Conservation (phyloP, 2,329 filamentous ascomycete species). For the Phaeophleospora eucalypticola region DNA sequence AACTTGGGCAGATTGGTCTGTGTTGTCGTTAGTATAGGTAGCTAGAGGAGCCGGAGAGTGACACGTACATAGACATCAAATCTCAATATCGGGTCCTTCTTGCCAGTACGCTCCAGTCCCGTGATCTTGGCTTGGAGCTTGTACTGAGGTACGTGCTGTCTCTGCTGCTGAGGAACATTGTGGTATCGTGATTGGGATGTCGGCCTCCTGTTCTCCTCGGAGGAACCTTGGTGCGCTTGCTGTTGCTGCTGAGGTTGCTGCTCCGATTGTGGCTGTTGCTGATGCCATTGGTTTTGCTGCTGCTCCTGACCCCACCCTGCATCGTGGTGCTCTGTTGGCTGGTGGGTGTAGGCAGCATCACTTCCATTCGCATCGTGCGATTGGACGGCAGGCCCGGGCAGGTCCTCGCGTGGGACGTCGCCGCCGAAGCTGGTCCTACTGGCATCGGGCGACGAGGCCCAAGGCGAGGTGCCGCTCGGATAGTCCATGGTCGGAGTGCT, state of each 20-base stretch:
- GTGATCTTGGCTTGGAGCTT: conserved; percentile 94
- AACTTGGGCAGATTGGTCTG: conserved; percentile 99
- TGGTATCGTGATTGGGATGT: conserved; percentile 29
- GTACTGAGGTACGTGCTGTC: conserved; percentile 35
- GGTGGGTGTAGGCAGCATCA: conserved; percentile 1
- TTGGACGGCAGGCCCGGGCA: conserved; percentile 27
- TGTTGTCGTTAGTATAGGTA: neutral
- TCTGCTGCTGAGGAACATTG: conserved; percentile 30
- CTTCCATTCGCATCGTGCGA: conserved; percentile 9
- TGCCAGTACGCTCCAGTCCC: conserved; percentile 82
- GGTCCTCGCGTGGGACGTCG: conserved; percentile 26
- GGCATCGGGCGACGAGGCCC: conserved; percentile 57
- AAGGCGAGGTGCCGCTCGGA: conserved; percentile 58
- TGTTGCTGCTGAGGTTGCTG: conserved; percentile 37
- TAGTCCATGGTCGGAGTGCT: conserved; percentile 58
- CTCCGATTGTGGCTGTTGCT: conserved; percentile 37
- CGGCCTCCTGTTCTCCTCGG: conserved; percentile 29
- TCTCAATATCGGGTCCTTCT: conserved; percentile 89
- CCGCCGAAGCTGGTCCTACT: conserved; percentile 47
- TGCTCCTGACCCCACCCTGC: conserved; percentile 31
- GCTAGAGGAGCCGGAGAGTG: no score
- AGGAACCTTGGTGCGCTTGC: conserved; percentile 12
- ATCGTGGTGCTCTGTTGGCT: conserved; percentile 6
- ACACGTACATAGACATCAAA: conserved; percentile 87
- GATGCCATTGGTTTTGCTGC: conserved; percentile 32